These are phyloP conservation scores for Gracilaria gracilis DNA, from an alignment of 23 red algal genomes.

Conservation along the genomic window DNA sequence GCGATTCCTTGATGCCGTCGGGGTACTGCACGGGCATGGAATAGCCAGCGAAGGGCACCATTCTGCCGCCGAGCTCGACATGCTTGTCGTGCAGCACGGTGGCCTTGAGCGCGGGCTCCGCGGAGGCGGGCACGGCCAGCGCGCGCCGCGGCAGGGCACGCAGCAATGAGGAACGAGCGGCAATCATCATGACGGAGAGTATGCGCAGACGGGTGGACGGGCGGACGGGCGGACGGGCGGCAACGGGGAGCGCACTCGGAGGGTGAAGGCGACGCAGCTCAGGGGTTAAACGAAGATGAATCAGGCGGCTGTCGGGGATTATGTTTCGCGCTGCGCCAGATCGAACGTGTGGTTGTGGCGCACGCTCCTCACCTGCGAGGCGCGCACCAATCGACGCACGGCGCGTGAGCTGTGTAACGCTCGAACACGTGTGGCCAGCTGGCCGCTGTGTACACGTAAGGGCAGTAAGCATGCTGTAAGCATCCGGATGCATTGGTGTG, in stretches of 20 bases:
- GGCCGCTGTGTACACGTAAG: too few relatives aligned
- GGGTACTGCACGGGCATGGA: constrained; percentile 93
- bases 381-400: background rate
- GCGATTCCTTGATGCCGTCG: constrained; percentile 96
- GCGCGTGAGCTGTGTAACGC: background rate
- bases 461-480: too few relatives aligned
- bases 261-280: background rate
- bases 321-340: constrained; percentile 34
- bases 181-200: background rate
- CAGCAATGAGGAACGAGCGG: constrained; percentile 17
- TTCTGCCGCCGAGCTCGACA: constrained; percentile 80
- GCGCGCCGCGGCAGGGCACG: constrained; percentile 9
- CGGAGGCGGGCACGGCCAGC: constrained; percentile 51
- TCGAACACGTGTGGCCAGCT: background rate
- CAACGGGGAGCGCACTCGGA: background rate
- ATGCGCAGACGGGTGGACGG: background rate
- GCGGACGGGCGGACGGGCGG: background rate
- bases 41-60: constrained; percentile 97
- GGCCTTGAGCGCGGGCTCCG: constrained; percentile 81
- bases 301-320: background rate
- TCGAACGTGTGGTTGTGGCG: constrained; percentile 19
- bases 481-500: background rate
- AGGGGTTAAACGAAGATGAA: constrained; percentile 41
- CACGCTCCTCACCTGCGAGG: background rate
- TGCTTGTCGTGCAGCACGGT: constrained; percentile 96